A percentile compares a stretch with the other conserved stretches of the same genome.
phyloP scores from a whole-genome alignment of 495 filamentous ascomycete species.

The Cercophora samala region DNA sequence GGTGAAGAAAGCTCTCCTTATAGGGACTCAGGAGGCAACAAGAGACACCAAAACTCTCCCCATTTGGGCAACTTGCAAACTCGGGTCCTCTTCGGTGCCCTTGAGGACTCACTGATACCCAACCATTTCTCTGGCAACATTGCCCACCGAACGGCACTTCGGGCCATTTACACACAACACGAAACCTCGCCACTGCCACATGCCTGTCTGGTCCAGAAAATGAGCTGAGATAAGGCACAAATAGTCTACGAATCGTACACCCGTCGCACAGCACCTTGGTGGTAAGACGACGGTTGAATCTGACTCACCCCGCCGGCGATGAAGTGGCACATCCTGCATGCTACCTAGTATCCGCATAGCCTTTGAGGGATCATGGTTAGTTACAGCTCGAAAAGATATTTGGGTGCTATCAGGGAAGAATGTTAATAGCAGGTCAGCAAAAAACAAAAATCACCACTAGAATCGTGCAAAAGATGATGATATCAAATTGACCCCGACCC shows the following conservation, averaged over 20 bases:
- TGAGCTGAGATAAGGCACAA: not conserved
- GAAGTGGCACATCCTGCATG: not conserved
- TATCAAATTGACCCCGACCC: constrained; percentile 8
- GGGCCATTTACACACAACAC: not conserved
- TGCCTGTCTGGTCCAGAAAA: not conserved
- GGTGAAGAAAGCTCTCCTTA: not conserved
- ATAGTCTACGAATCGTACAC: not conserved
- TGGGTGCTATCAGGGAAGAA: no score
- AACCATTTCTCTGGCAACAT: not conserved
- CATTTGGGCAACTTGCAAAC: no score
- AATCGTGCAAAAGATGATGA: not conserved
- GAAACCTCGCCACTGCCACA: not conserved
- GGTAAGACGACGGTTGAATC: not conserved
- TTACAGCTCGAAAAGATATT: not conserved
- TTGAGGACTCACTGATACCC: not conserved
- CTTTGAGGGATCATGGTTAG: not conserved
- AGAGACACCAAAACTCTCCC: not conserved
- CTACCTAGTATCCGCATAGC: not conserved
- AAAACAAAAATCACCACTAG: not conserved
- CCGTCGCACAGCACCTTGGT: not conserved
- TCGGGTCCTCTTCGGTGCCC: no score
- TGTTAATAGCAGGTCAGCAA: not conserved
- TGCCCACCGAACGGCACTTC: not conserved
- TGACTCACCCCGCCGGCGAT: not conserved
- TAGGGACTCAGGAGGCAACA: not conserved